Evolutionary conservation across 2,329 filamentous ascomycete species (phyloP), one percentile per base, ranked within the genome.

Genomic region (Beauveria australis): DNA sequence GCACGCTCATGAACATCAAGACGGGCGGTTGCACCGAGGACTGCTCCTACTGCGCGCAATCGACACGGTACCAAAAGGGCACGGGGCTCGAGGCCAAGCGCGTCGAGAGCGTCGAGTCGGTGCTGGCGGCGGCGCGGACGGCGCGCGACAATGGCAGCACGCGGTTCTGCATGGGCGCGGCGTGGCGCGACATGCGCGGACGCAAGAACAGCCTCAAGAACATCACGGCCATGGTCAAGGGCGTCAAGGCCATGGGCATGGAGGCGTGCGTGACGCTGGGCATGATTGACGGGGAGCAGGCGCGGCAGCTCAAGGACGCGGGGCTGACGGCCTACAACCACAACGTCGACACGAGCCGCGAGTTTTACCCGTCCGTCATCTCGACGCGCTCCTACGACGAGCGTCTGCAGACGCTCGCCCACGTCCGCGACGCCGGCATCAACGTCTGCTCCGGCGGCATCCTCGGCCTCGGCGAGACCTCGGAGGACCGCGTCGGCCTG

Each of bases 1-100:
- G 92, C 78, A 96, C 92, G 0, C 80, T 96, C 62, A 95, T 96
- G 89, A 96, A 95, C 79, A 96, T 96, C 79, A 96, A 96, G 73
- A 95, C 91, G 9, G 92, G 92, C 59, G 92, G 92, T 53, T 96
- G 92, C 76, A 91, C 85, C 67, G 92, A 96, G 74, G 92, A 96
- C 75, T 96, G 92, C 77, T 91, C 88, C 26, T 96, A 96, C 83
- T 96, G 91, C 73, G 89, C 91, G 2, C 91, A 96, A 74, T 92
- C 91, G 5, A 91, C 89, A 6, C 87, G 89, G 28, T 88, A 96
- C 81, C 75, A 82, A 62, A 79, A 90, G 43, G 89, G 89, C 46
- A 86, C 92, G 4, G 90, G 91, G 8, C 81, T 96, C 37, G 84
- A 90, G 70, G 89, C 92, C 12, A 89, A 88, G 64, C 89, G 90